Percentiles rank a stretch among this genome's conserved stretches.
Evolutionary conservation across 805 yeast genomes (phyloP).

Genomic region (Candida sithepensis): DNA sequence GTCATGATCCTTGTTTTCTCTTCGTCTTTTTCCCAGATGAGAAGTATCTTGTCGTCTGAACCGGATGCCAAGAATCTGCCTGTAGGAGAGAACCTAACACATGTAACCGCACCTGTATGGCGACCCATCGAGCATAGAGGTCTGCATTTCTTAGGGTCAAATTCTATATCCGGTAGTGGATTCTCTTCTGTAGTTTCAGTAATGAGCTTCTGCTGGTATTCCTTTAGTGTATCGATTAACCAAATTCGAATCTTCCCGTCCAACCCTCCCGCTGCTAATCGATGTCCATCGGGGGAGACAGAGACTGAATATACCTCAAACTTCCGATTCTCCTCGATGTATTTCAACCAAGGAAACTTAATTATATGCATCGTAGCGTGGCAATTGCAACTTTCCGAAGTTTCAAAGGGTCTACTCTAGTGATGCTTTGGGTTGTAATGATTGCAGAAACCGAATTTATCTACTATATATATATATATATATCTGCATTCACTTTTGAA

Average conservation of each 20-base stretch:
- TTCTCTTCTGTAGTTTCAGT: neutral
- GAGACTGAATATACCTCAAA: constrained; percentile 84
- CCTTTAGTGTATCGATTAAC: constrained; percentile 58
- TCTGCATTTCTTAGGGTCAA: constrained; percentile 34
- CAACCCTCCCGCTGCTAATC: constrained; percentile 91
- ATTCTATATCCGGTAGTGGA: constrained; percentile 6
- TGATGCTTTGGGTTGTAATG: too few relatives aligned
- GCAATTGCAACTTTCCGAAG: too few relatives aligned
- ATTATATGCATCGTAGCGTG: constrained; percentile 66
- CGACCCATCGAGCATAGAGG: constrained; percentile 90
- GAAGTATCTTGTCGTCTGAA: constrained; percentile 86
- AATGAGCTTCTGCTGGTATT: constrained; percentile 31
- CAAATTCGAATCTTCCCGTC: constrained; percentile 92
- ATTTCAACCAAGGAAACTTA: constrained; percentile 72
- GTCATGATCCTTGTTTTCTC: constrained; percentile 44
- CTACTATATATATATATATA: too few relatives aligned
- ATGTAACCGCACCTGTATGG: constrained; percentile 96
- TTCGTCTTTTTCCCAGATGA: constrained; percentile 92
- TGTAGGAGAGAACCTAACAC: constrained; percentile 87
- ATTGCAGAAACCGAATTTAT: too few relatives aligned
- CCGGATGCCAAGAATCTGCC: constrained; percentile 92
- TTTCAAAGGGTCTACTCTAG: too few relatives aligned
- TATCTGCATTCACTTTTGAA: too few relatives aligned
- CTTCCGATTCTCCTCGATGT: constrained; percentile 71
- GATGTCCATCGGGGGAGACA: constrained; percentile 74